Base-by-base conservation (phyloP, 257 asterid genomes). In the Cruciata laevipes region DNA sequence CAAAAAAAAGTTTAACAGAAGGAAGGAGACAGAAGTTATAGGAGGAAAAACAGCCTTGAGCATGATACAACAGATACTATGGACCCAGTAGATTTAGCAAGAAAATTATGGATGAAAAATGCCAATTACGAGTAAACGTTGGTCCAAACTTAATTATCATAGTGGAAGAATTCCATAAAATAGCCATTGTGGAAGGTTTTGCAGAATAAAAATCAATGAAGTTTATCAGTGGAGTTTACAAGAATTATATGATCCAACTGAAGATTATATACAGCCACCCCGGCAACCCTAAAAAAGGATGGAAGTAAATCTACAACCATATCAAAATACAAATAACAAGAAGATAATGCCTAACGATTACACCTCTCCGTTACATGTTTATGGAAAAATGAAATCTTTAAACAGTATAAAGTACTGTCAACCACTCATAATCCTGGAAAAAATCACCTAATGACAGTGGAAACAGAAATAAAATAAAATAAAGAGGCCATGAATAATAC, bases 31-130 rank as follows among this genome's bases (percentile, higher is more conserved):
- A 24, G 25, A 40, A 56, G 53, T 61, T 33, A 38, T 53, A 14
- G 30, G 40, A 72, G 57, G 62, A 67, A 59, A 30, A 56, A 75
- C 44, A 58, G 56, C 62, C 64, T 47, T 30, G 5, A 0, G 37
- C 17, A 27, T 5, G 58, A 23, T 10, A 44, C 40, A 47, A 8
- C 59, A 21, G 16, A 25, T 12, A 49, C 1, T 27, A 44, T 14
- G 24, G 12, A 47, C 61, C n/a, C 1, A 3, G 16, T 65, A 47
- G 47, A 38, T 27, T 66, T 32, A 25, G 21, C 30, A 23, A 66
- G 59, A 31, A 42, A 25, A 23, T 3, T 47, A 32, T 23, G 10
- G 32, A 27, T 47, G 7, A 16, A 17, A 17, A 47, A 7, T 6
- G 2, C 14, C 4, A 51, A 3, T 64, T 64, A 64, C 53, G 40